Percentiles rank a stretch among this genome's conserved stretches.
These are phyloP conservation scores for Cyclotella kingstonii DNA, from an alignment of 108 stramenopile species.

Conservation along the genomic window DNA sequence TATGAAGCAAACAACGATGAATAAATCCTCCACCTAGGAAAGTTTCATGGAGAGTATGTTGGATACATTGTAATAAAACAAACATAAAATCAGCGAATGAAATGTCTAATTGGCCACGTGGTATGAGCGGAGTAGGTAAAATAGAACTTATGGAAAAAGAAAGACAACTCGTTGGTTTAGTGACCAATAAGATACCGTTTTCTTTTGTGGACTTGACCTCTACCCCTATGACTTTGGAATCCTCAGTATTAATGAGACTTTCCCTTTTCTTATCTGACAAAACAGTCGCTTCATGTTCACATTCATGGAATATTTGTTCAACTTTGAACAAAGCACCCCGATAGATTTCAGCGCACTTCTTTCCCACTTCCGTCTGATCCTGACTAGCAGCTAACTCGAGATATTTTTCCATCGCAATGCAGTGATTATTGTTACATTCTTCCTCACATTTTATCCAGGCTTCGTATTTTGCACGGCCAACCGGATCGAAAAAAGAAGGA, in stretches of 20 bases:
- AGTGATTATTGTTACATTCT: conserved; percentile 12
- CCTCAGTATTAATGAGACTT: no score
- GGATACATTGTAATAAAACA: conserved; percentile 46
- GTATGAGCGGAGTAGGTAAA: conserved; percentile 48
- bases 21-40: conserved; percentile 18
- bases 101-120: conserved; percentile 77
- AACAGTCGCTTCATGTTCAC: neutral
- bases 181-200: neutral
- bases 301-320: neutral
- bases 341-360: conserved; percentile 14
- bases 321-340: conserved; percentile 9
- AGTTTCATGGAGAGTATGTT: conserved; percentile 7
- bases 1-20: neutral
- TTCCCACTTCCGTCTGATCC: conserved; percentile 2
- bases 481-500: conserved; percentile 43
- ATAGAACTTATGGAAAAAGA: neutral
- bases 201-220: no score
- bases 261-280: neutral
- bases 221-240: no score
- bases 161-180: neutral
- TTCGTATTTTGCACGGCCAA: conserved; percentile 49
- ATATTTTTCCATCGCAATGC: conserved; percentile 24
- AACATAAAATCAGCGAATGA: conserved; percentile 51
- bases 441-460: conserved; percentile 15
- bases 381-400: conserved; percentile 15